Evolutionary conservation across 495 filamentous ascomycete genomes (phyloP), one percentile per base, ranked within the genome.

Genomic region (Penicillium taxi): DNA sequence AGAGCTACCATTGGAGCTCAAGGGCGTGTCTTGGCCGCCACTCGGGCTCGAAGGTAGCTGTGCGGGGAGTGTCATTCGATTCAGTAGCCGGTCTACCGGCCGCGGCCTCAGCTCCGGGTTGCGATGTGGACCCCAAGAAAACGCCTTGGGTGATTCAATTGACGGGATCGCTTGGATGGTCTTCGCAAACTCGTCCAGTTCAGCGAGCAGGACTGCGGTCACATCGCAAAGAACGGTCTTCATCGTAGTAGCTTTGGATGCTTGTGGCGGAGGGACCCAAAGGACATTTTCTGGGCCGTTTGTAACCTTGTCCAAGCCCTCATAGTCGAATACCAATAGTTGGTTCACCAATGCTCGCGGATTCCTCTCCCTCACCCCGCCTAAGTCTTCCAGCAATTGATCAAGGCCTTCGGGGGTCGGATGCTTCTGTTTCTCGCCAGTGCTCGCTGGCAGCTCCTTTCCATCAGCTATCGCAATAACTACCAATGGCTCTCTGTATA

Each of bases 151-250:
- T 0, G 89, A 93, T 36, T 91, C 83, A 34, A 96, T 78, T 2
- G 77, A 79, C 14, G 78, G 76, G 50, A 86, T 73, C 12, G 64
- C 84, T 59, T 96, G 89, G 33, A 90, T 73, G 0, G 83, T 86
- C 45, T 79, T 89, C 40, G 88, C 90, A 42, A 94, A 78, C 4
- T 78, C 81, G 20, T 84, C 84, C 72, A 99, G 74, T 53, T 96
- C 90, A 6, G 82, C 84, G 15, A 99, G 69, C 26, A 99, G 61
- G 13, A 82, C 51, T 12, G 86, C 81, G 4, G 87, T 90, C 29
- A 95, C 74, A 59, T 96, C 88, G 53, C 91, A 94, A 70, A 96
- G 80, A 44, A 94, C 75, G 2, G 86, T 94, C 58, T 91, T 94
- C 68, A 94, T 89, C 3, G 85, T 94, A n/a, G 86, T 93, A 28